Evolutionary conservation across 2,329 filamentous ascomycete species (phyloP), one percentile per base, ranked within the genome.

Genomic region (Aureobasidium leucospermi): DNA sequence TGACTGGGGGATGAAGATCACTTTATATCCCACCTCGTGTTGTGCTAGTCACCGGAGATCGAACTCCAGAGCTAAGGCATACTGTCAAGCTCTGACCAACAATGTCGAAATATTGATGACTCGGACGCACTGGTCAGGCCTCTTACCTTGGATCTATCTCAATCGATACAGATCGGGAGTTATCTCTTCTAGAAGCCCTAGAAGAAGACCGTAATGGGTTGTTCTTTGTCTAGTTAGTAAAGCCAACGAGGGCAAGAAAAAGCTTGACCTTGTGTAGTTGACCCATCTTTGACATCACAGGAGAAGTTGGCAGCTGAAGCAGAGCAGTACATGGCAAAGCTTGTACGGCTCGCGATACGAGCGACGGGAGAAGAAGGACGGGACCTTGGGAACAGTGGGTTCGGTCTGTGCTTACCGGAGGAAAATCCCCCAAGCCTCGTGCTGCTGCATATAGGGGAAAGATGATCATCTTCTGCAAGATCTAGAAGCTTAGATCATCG

Each of bases 181-280:
- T 32, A 8, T 19, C 2, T n/a, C 51, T 55, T 55, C 39, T 29
- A 34, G 38, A 55, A 55, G 51, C 51, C 51, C 51, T 55, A 55
- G 39, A 34, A 55, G 29, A 13, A 32, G 38, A 43, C 51, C 39
- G 29, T n/a, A 55, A 32, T 23, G 28, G 51, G 51, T 15, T 4
- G 15, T 6, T 43, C n/a, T 4, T 55, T 29, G 29, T 42, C 51
- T n/a, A 43, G 10, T 43, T 32, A 10, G 51, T 43, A 34, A 23
- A 9, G 16, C 23, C 39, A 43, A 55, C 51, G 23, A 55, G 51
- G 51, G 51, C 51, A 55, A 11, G n/a, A 43, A 43, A 43, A 43
- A 38, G 7, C 38, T 38, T 42, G 38, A 13, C 39, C 10, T n/a
- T 43, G 11, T 23, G 15, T 41, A 28, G 13, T 31, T 41, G 23